phyloP scores from a whole-genome alignment of 345 rosid genomes.

The Eucalyptus regnans region DNA sequence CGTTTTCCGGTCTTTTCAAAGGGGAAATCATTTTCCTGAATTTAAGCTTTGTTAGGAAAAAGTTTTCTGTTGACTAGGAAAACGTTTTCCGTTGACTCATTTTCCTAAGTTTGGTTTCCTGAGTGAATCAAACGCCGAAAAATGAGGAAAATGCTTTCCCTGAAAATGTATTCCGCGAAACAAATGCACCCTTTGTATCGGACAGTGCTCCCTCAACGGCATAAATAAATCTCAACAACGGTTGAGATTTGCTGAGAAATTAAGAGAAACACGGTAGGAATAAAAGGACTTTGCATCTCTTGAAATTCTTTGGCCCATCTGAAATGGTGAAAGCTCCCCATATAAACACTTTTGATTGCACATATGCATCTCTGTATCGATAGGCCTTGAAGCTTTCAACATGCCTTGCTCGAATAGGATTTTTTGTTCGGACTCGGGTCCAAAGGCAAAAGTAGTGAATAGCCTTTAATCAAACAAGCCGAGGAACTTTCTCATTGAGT shows the following conservation, averaged over 20 bases:
- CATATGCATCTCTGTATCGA: neutral
- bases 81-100: too few species aligned
- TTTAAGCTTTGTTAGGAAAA: too few species aligned
- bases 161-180: too few species aligned
- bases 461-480: neutral
- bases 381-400: neutral
- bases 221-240: neutral
- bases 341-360: neutral
- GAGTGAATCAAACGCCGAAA: too few species aligned
- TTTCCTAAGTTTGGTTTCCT: too few species aligned
- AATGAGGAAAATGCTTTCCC: too few species aligned
- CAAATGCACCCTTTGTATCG: neutral
- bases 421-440: accelerated
- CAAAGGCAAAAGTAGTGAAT: neutral
- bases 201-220: neutral
- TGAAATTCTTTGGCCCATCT: neutral
- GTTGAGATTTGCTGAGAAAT: neutral
- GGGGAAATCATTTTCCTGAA: too few species aligned
- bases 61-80: too few species aligned
- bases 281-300: neutral
- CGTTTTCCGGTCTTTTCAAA: too few species aligned
- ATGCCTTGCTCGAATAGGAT: neutral
- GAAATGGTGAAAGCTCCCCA: neutral
- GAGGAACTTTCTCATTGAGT: neutral
- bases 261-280: neutral